These are phyloP conservation scores for Spinacia oleracea DNA, from an alignment of 179 eudicot species.

Conservation along the genomic window DNA sequence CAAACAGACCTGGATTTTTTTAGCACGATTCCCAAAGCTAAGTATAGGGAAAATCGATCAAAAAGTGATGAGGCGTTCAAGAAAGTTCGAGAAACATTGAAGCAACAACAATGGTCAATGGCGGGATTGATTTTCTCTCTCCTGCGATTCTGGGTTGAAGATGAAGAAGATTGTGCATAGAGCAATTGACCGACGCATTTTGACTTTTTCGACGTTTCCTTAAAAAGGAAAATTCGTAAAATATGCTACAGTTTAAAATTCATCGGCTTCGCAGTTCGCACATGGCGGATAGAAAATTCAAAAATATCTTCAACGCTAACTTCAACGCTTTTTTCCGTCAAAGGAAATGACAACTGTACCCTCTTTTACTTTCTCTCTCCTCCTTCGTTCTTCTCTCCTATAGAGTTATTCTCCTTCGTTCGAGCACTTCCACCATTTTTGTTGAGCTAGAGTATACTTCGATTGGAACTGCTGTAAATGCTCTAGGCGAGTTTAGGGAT, in stretches of 20 bases:
- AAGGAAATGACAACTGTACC: too few species aligned
- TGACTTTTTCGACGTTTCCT: neutral
- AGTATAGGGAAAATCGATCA: neutral
- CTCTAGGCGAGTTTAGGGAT: too few species aligned
- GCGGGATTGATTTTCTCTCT: neutral
- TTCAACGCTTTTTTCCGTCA: neutral
- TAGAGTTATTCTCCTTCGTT: too few species aligned
- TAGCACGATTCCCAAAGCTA: neutral
- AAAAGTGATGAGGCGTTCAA: neutral
- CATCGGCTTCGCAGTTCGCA: constrained; percentile 1
- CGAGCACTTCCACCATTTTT: too few species aligned
- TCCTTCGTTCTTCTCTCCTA: neutral
- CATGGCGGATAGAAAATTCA: constrained; percentile 13
- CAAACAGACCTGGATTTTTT: neutral
- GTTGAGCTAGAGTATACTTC: too few species aligned
- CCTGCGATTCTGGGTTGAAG: constrained; percentile 10
- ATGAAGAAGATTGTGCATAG: neutral
- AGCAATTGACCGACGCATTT: constrained; percentile 4
- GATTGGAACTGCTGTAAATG: too few species aligned
- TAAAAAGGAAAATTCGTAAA: neutral
- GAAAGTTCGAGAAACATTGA: neutral
- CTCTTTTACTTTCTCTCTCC: too few species aligned
- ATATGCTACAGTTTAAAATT: neutral
- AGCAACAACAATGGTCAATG: constrained; percentile 22
- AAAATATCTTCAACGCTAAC: neutral